These are phyloP conservation scores for Pseudogymnoascus sp. DNA, from an alignment of 2,329 filamentous ascomycete species.

Conservation along the genomic window DNA sequence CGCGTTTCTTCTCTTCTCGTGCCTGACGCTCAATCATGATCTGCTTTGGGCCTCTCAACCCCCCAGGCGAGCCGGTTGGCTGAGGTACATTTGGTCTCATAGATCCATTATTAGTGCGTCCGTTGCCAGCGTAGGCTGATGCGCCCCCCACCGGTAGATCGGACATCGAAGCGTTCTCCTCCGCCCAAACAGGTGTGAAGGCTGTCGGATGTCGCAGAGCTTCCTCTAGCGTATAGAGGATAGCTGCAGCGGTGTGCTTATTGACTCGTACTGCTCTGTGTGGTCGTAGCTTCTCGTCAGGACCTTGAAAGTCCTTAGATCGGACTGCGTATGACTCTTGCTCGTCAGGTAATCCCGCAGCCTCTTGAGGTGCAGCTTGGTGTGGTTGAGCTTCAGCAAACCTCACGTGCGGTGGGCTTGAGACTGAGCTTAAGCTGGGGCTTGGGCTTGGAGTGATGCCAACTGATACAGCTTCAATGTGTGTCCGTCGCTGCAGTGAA, in stretches of 20 bases:
- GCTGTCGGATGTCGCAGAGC: conserved; percentile 72
- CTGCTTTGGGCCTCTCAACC: conserved; percentile 75
- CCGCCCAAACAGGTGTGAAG: conserved; percentile 75
- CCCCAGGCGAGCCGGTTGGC: conserved; percentile 41
- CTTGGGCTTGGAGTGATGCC: conserved; percentile 20
- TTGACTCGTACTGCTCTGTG: conserved; percentile 59
- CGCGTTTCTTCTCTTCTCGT: conserved; percentile 61
- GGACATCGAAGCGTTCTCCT: conserved; percentile 89
- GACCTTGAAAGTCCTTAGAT: conserved; percentile 15
- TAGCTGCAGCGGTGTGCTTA: conserved; percentile 75
- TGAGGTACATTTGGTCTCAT: conserved; percentile 38
- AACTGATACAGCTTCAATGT: conserved; percentile 26
- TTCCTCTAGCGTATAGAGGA: conserved; percentile 88
- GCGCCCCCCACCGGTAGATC: conserved; percentile 60
- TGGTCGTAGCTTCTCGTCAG: conserved; percentile 28
- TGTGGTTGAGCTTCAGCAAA: conserved; percentile 15
- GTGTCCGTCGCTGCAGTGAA: conserved; percentile 19
- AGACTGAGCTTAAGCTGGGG: neutral
- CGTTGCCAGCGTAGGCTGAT: conserved; percentile 46
- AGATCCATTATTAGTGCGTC: conserved; percentile 49
- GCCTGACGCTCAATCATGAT: conserved; percentile 84
- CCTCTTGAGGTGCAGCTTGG: neutral
- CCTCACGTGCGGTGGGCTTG: conserved; percentile 20
- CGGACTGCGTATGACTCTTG: conserved; percentile 14
- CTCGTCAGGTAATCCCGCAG: neutral